Evolutionary conservation across 2,329 filamentous ascomycete genomes (phyloP).

Genomic region (Verticillium klebahnii): DNA sequence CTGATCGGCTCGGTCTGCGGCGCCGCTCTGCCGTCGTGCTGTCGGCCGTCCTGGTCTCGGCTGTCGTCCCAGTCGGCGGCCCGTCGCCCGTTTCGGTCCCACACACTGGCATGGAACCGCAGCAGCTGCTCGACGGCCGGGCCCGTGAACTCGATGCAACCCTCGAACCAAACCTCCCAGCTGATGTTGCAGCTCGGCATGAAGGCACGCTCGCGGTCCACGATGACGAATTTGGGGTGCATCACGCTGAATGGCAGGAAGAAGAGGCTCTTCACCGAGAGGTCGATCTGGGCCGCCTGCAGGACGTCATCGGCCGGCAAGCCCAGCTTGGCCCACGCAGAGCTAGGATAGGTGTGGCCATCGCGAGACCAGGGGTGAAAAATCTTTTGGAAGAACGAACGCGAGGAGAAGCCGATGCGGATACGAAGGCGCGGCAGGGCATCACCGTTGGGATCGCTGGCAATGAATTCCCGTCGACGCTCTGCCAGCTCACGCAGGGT

Average conservation of each 20-base stretch:
- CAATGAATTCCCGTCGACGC: slow-evolving; percentile 29
- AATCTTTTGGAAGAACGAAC: slow-evolving; percentile 68
- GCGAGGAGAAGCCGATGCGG: slow-evolving; percentile 72
- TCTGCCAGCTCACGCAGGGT: slow-evolving; percentile 56
- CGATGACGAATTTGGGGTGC: slow-evolving; percentile 77
- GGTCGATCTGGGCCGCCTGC: slow-evolving; percentile 55
- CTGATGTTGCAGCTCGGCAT: slow-evolving; percentile 80
- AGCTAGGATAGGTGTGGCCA: slow-evolving; percentile 57
- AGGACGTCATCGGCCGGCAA: slow-evolving; percentile 52
- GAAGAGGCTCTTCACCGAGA: slow-evolving; percentile 74
- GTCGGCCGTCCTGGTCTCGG: neutral
- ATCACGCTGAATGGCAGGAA: slow-evolving; percentile 79
- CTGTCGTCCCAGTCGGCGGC: slow-evolving; percentile 14
- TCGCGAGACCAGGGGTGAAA: slow-evolving; percentile 61
- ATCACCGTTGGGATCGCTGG: slow-evolving; percentile 11
- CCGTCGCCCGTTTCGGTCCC: slow-evolving; percentile 35
- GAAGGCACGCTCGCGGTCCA: slow-evolving; percentile 63
- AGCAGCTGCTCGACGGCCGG: slow-evolving; percentile 57
- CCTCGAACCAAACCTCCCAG: slow-evolving; percentile 86
- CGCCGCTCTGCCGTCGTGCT: neutral
- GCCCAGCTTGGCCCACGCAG: slow-evolving; percentile 60
- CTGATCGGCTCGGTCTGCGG: slow-evolving; percentile 1
- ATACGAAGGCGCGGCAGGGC: slow-evolving; percentile 43
- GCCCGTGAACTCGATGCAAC: slow-evolving; percentile 63
- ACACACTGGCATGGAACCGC: slow-evolving; percentile 64